Evolutionary conservation across 2,329 filamentous ascomycete genomes (phyloP), one percentile per base, ranked within the genome.

Genomic region (Talaromyces marneffei): DNA sequence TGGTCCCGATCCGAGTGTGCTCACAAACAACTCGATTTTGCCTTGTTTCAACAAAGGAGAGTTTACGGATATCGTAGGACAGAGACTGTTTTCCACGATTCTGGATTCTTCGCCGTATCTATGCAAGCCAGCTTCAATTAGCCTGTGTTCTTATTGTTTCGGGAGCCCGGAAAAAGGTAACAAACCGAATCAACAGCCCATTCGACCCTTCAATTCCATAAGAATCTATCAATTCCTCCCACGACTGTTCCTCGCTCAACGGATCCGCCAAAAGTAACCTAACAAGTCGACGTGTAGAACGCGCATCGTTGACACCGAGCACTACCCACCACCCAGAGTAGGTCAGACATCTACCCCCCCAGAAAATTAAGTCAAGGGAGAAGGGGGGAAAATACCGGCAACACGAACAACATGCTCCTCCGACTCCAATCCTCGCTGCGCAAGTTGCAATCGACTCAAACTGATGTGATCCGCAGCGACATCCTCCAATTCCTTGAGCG

Each of bases 181-280:
- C 20, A 25, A 57, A 31, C 67, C 86, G 82, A 62, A 92, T 80
- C 18, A 92, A 77, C 60, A 92, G 73, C 2, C 88, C 87, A 63
- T 79, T 79, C 31, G 76, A 72, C 29, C 78, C 72, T 61, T 70
- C 71, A 65, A 83, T 79, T 63, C 82, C 79, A 12, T 71, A 70
- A 12, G 68, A 67, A 33, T 82, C 79, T 62, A 92, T 72, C 62
- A 85, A 78, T 68, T 78, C 77, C 73, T 92, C 89, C 89, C 89
- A 92, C 27, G 79, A 73, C 65, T 85, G 81, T 65, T 84, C 81
- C 4, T 82, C 75, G 39, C 80, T 80, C 65, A 92, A 74, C 4
- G 89, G 88, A 72, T 92, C 89, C 2, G 87, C 87, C 1, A 92
- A 77, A 12, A 91, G 75, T 37, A 92, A 78, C 44, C 86, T 83